A percentile compares a stretch with the other conserved stretches of the same genome.
These are phyloP conservation scores for Phytophthora macrochlamydospora DNA, from an alignment of 352 stramenopile species.

Conservation along the genomic window DNA sequence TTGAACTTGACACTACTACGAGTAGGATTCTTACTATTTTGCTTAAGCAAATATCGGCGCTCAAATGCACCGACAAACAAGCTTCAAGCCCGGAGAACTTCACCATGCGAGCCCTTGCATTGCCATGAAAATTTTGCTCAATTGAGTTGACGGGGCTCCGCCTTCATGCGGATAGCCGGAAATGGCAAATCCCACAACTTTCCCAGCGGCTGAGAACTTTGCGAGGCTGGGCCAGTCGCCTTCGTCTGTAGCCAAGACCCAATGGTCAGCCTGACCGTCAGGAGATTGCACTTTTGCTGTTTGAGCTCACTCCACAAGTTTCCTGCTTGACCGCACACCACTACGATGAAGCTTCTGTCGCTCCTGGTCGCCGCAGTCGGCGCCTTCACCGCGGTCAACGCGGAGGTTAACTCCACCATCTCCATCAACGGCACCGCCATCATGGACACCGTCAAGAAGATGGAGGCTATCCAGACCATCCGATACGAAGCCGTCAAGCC, in stretches of 20 bases:
- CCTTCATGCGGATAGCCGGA: too few species aligned
- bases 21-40: too few species aligned
- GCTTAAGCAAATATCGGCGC: too few species aligned
- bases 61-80: too few species aligned
- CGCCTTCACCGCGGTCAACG: background rate
- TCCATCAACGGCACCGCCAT: background rate
- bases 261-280: background rate
- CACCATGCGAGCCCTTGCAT: too few species aligned
- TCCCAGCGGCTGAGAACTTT: too few species aligned
- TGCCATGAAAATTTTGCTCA: too few species aligned
- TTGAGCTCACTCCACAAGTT: background rate
- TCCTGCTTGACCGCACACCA: background rate
- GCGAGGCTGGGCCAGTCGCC: background rate
- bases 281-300: background rate
- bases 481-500: slow-evolving; percentile 10
- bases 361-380: slow-evolving; percentile 3
- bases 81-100: too few species aligned
- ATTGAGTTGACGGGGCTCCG: too few species aligned
- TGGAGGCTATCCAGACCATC: background rate
- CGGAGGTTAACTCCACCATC: slow-evolving; percentile 6
- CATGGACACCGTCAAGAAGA: too few species aligned
- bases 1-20: too few species aligned
- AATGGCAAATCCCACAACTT: too few species aligned
- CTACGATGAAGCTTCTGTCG: slow-evolving; percentile 7
- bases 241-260: background rate